Conservation (phyloP, 768 basidiomycete genomes). For the Agaricus blazei region DNA sequence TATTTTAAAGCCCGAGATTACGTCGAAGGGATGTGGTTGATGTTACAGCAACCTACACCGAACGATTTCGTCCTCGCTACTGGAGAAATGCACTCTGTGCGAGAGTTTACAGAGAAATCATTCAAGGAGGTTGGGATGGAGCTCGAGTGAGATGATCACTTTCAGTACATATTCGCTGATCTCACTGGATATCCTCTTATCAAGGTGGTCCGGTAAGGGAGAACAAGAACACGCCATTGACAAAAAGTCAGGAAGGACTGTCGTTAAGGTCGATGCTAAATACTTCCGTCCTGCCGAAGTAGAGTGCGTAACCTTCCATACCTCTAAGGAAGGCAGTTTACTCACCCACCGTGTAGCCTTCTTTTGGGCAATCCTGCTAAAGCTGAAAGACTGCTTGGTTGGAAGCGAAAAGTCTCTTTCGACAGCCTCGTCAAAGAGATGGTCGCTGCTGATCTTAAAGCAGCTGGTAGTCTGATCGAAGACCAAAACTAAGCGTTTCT, state of each 20-base stretch:
- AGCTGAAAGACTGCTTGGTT: slow-evolving; percentile 83
- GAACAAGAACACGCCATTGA: slow-evolving; percentile 75
- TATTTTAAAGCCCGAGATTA: slow-evolving; percentile 66
- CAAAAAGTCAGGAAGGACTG: slow-evolving; percentile 55
- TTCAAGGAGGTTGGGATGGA: slow-evolving; percentile 65
- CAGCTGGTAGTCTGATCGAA: slow-evolving; percentile 69
- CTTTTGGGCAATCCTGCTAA: slow-evolving; percentile 86
- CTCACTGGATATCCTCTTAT: slow-evolving; percentile 4
- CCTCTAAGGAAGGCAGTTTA: not conserved
- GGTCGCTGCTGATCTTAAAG: slow-evolving; percentile 78
- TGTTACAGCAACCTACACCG: slow-evolving; percentile 81
- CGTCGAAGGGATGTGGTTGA: slow-evolving; percentile 97
- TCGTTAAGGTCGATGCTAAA: slow-evolving; percentile 81
- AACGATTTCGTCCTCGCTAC: slow-evolving; percentile 95
- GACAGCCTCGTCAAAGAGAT: slow-evolving; percentile 86
- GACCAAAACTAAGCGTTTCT: slow-evolving; percentile 62
- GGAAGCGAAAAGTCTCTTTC: slow-evolving; percentile 86
- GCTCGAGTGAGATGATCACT: slow-evolving; percentile 45
- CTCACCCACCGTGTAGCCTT: slow-evolving; percentile 25
- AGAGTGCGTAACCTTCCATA: slow-evolving; percentile 52
- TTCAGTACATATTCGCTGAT: not conserved
- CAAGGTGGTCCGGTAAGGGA: slow-evolving; percentile 76
- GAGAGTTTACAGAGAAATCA: slow-evolving; percentile 88
- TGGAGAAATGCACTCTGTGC: slow-evolving; percentile 92
- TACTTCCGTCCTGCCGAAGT: slow-evolving; percentile 98